Base-by-base conservation (phyloP, 352 stramenopile genomes). In the Phytophthora pluvialis region DNA sequence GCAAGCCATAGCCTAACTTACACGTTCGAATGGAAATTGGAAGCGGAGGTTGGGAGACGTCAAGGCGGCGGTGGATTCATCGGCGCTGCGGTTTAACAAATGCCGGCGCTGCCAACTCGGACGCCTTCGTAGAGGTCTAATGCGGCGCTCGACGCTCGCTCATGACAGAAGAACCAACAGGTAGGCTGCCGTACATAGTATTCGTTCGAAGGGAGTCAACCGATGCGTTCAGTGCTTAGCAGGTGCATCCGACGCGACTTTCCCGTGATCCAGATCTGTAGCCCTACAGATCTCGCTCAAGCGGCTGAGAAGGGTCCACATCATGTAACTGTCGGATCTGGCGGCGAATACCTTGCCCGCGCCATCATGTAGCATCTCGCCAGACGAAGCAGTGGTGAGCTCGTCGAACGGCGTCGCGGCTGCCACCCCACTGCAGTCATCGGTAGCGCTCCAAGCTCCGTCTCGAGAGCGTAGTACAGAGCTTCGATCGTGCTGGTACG, bases 1-100 rank as follows among this genome's bases (percentile, higher is more conserved):
- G 29, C 21, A 16, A 32, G 33, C 33, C 29, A 42, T 53, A 8
- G 9, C 29, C n/a, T n/a, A n/a, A 53, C n/a, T 31, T 53, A 16
- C 18, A 46, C 18, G 21, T 64, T 60, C 54, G 54, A 70, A 70
- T n/a, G n/a, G n/a, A n/a, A n/a, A n/a, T n/a, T 70, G 12, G 46
- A 70, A 70, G 38, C 12, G 21, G 21, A 49, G 5, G 26, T 6
- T 59, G 39, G 31, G n/a, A 35, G 33, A 45, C 33, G 25, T n/a
- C 29, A 42, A 29, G 15, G 8, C 1, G 12, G 7, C 29, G 40
- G 18, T 60, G 40, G 31, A 16, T 31, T 46, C 49, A 13, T 13
- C 15, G 36, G 36, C 28, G n/a, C n/a, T n/a, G n/a, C n/a, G n/a
- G n/a, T 35, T 46, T 40, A 49, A 48, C 50, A 32, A 47, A 38